A percentile compares a stretch with the other conserved stretches of the same genome.
phyloP scores from a whole-genome alignment of 768 basidiomycete species.

The Dendrothele bispora region DNA sequence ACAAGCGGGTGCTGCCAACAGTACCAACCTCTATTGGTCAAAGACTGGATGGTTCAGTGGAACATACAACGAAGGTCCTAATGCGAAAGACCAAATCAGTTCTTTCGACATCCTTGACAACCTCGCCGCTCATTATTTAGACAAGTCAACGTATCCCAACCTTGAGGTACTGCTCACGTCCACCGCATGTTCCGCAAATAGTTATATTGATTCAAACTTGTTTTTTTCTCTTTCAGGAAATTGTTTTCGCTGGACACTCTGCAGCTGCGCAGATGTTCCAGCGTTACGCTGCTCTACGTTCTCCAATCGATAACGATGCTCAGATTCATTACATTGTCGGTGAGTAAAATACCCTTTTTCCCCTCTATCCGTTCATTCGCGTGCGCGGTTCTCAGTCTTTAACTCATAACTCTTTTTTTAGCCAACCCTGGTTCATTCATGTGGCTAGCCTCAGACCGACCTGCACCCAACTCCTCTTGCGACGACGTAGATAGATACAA shows the following conservation, averaged over 20 bases:
- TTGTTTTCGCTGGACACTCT: constrained; percentile 10
- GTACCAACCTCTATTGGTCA: constrained; percentile 3
- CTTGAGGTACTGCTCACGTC: too few species aligned
- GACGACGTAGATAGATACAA: constrained; percentile 5
- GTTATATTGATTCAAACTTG: neutral
- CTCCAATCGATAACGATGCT: constrained; percentile 2
- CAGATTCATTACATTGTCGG: constrained; percentile 10
- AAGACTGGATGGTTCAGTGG: constrained; percentile 9
- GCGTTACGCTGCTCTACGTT: constrained; percentile 7
- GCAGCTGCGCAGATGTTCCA: constrained; percentile 10
- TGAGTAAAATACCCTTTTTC: neutral
- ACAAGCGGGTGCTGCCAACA: constrained; percentile 1
- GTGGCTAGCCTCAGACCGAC: constrained; percentile 10
- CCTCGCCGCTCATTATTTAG: constrained; percentile 8
- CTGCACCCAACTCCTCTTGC: constrained; percentile 1
- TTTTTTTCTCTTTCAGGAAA: neutral
- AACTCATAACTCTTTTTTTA: neutral
- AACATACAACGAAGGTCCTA: constrained; percentile 5
- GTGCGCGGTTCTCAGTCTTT: neutral
- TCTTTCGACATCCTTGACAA: constrained; percentile 7
- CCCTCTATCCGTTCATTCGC: too few species aligned
- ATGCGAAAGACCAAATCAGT: neutral
- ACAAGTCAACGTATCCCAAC: constrained; percentile 2
- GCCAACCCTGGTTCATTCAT: constrained; percentile 11
- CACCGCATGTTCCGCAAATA: neutral